Conservation (phyloP, 306 rosid species). For the Inga leiocalycina region DNA sequence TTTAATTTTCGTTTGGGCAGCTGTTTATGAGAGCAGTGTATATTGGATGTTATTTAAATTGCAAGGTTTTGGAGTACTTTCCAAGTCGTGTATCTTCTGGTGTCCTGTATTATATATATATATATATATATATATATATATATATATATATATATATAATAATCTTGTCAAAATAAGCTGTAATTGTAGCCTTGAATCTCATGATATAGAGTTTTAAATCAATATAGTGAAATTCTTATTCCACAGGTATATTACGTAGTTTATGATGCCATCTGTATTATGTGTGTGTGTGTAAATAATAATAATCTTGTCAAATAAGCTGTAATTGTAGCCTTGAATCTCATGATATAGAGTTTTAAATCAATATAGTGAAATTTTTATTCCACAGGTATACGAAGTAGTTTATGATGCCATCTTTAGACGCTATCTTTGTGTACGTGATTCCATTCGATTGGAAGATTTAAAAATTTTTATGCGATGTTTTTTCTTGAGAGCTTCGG, state of each 20-base stretch:
- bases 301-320: conserved; percentile 40
- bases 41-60: conserved; percentile 44
- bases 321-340: conserved; percentile 48
- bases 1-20: conserved; percentile 29
- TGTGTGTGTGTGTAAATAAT: not conserved
- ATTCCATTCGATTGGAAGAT: not conserved
- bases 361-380: conserved; percentile 2
- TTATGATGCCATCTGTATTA: not conserved
- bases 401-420: not conserved
- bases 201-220: conserved; percentile 23
- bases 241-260: not conserved
- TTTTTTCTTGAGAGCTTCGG: not conserved
- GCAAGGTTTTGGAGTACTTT: conserved; percentile 33
- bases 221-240: conserved; percentile 1
- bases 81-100: conserved; percentile 41
- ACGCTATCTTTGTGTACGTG: no score
- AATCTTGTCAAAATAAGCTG: conserved; percentile 43
- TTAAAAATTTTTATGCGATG: not conserved
- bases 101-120: conserved; percentile 37
- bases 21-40: conserved; percentile 46
- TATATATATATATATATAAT: conserved; percentile 28
- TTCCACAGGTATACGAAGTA: not conserved
- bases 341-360: conserved; percentile 23
- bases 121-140: no score
- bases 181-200: conserved; percentile 44